These are phyloP conservation scores for Parachaetomium inaequale DNA, from an alignment of 495 filamentous ascomycete genomes.

Conservation along the genomic window DNA sequence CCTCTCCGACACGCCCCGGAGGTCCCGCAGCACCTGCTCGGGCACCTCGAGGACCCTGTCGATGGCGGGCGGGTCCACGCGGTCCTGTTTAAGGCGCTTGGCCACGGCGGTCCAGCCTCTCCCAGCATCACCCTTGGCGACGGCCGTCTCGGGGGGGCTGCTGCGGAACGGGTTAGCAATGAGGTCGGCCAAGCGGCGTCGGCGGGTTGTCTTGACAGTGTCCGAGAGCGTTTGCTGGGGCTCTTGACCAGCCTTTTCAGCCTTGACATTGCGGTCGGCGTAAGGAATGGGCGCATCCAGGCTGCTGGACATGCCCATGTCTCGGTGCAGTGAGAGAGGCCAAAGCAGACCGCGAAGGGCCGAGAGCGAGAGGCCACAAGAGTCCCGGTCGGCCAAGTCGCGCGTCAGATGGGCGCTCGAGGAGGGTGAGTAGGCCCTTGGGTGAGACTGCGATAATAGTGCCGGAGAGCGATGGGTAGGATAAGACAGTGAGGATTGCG, in stretches of 20 bases:
- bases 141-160: conserved; percentile 1
- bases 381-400: no score
- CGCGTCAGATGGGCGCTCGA: no score
- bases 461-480: no score
- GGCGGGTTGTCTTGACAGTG: conserved; percentile 15
- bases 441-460: neutral
- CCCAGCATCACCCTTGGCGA: neutral
- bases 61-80: neutral
- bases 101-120: neutral
- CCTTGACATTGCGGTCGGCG: conserved; percentile 7
- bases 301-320: conserved; percentile 12
- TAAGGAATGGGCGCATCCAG: conserved; percentile 4
- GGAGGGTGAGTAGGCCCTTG: neutral
- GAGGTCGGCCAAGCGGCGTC: neutral
- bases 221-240: conserved; percentile 15
- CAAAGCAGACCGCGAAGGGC: neutral
- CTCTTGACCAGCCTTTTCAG: conserved; percentile 13
- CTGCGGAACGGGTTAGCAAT: conserved; percentile 14
- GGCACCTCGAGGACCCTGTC: neutral
- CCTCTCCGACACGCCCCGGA: neutral
- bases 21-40: neutral
- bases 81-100: neutral
- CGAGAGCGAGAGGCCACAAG: no score
- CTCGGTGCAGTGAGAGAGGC: neutral
- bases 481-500: neutral